Percentiles rank a stretch among this genome's conserved stretches.
phyloP scores from a whole-genome alignment of 2,329 filamentous ascomycete genomes.

The Trichoderma sp. region DNA sequence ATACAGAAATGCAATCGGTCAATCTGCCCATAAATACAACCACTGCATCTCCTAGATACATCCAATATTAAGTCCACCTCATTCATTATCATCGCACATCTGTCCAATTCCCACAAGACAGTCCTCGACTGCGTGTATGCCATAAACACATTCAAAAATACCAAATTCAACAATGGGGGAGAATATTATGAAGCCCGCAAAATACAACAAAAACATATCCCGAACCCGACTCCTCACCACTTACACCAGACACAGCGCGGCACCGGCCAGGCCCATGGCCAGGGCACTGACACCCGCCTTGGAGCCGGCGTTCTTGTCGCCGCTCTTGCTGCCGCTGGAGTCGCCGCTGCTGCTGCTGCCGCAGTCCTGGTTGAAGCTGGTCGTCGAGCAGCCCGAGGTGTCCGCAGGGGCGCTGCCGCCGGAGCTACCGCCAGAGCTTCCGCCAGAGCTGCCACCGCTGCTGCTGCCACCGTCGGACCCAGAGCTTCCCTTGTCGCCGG shows the following conservation, averaged over 20 bases:
- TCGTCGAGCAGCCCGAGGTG: conserved; percentile 41
- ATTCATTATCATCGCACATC: conserved; percentile 24
- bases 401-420: conserved; percentile 31
- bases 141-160: conserved; percentile 21
- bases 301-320: conserved; percentile 40
- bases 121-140: background rate
- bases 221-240: background rate
- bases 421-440: conserved; percentile 29
- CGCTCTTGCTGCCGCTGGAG: conserved; percentile 38
- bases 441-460: conserved; percentile 28
- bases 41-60: background rate
- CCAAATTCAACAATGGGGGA: background rate
- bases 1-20: background rate
- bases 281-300: conserved; percentile 42
- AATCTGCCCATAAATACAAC: conserved; percentile 16
- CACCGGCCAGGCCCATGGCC: conserved; percentile 44
- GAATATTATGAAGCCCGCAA: conserved; percentile 6
- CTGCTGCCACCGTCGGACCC: conserved; percentile 17
- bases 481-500: conserved; percentile 23
- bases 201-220: background rate
- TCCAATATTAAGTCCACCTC: background rate
- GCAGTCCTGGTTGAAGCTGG: conserved; percentile 49
- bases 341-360: conserved; percentile 35
- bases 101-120: background rate
- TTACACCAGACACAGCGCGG: conserved; percentile 43